phyloP scores from a whole-genome alignment of 768 basidiomycete genomes.

The Chalciporus piperatus region DNA sequence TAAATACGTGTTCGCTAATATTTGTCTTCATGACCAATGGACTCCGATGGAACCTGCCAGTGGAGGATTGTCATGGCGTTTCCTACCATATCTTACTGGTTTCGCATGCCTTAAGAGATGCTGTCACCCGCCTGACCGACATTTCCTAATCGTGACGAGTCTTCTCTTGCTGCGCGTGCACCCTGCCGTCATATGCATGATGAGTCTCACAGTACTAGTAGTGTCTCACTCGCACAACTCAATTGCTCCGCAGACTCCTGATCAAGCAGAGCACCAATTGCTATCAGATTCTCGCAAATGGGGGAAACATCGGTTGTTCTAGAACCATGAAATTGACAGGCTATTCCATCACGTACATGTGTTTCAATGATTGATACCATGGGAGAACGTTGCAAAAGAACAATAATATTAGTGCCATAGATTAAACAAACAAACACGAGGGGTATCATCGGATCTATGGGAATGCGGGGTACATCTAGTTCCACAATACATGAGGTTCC shows the following conservation, averaged over 20 bases:
- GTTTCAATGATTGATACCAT: not conserved
- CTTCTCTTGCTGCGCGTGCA: not conserved
- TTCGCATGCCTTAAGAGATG: not conserved
- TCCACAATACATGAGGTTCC: conserved; percentile 14
- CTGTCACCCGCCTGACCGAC: not conserved
- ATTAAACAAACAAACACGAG: conserved; percentile 1
- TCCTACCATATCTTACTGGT: not conserved
- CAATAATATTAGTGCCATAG: not conserved
- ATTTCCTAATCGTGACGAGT: not conserved
- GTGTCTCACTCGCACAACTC: too few species aligned
- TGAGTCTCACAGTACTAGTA: too few species aligned
- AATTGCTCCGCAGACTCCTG: not conserved
- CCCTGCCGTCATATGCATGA: not conserved
- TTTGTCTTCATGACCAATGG: not conserved
- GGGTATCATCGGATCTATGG: conserved; percentile 24
- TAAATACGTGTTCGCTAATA: not conserved
- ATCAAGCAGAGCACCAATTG: not conserved
- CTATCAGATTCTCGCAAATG: not conserved
- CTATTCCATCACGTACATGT: not conserved
- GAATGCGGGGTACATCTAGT: conserved; percentile 20
- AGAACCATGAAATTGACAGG: not conserved
- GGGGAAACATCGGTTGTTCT: not conserved
- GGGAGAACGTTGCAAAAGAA: not conserved
- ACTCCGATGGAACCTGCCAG: not conserved
- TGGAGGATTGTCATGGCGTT: not conserved